Conservation (phyloP, 257 asterid genomes). For the Pogostemon cablin region DNA sequence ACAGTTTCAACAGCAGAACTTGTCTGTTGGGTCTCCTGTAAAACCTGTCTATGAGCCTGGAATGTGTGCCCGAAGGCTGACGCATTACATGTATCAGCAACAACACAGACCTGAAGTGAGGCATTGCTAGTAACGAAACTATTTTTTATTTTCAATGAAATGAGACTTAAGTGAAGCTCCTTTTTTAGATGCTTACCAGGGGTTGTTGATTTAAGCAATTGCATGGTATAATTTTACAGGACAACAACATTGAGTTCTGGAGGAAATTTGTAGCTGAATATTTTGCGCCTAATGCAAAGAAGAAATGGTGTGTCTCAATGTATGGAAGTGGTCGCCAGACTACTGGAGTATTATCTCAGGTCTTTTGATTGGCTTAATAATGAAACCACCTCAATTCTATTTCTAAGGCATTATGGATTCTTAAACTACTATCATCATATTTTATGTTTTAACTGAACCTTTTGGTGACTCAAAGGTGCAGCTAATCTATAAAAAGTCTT, state of each 20-base stretch:
- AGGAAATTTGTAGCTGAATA: slow-evolving; percentile 87
- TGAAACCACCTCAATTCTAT: slow-evolving; percentile 3
- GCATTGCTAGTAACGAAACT: background rate
- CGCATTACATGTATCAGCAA: slow-evolving; percentile 97
- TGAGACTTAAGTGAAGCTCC: slow-evolving; percentile 6
- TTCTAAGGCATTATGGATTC: slow-evolving; percentile 9
- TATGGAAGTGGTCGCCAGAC: slow-evolving; percentile 97
- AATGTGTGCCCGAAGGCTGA: slow-evolving; percentile 94
- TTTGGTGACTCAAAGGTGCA: slow-evolving; percentile 11
- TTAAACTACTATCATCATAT: slow-evolving; percentile 1
- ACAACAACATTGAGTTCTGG: slow-evolving; percentile 87
- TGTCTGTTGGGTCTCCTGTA: slow-evolving; percentile 61
- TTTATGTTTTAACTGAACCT: slow-evolving; percentile 7
- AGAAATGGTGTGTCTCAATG: slow-evolving; percentile 98
- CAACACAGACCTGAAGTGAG: slow-evolving; percentile 95
- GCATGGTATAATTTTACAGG: slow-evolving; percentile 46
- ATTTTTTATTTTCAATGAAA: slow-evolving; percentile 1
- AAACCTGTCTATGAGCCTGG: slow-evolving; percentile 95
- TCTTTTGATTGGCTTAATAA: slow-evolving; percentile 36
- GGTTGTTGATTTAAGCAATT: slow-evolving; percentile 19
- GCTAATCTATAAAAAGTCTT: background rate
- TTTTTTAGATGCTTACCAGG: slow-evolving; percentile 4
- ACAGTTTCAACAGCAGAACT: slow-evolving; percentile 63
- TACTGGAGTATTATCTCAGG: slow-evolving; percentile 96
- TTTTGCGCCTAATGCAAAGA: slow-evolving; percentile 95